phyloP scores from a whole-genome alignment of 2,329 filamentous ascomycete genomes.

The Raffaelea arxii region DNA sequence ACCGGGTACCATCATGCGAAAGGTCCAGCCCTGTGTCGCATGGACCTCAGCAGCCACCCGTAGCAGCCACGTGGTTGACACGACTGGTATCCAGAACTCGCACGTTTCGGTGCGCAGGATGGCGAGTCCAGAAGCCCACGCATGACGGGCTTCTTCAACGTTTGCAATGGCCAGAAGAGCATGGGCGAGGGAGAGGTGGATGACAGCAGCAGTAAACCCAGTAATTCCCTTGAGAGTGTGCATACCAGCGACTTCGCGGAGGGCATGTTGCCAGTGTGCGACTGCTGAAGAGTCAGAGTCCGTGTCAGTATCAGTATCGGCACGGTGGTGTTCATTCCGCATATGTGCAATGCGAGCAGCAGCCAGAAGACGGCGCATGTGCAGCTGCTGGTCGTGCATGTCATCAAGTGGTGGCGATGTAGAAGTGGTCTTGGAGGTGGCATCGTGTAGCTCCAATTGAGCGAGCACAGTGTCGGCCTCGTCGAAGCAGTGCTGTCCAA shows the following conservation, averaged over 20 bases:
- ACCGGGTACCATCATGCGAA: no score
- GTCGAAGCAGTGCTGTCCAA: not conserved
- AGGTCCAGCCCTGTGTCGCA: no score
- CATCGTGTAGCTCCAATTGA: not conserved
- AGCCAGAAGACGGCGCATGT: constrained; percentile 1
- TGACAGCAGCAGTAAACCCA: constrained; percentile 1
- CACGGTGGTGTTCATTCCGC: not conserved
- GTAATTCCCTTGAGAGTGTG: not conserved
- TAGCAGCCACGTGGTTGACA: constrained; percentile 1
- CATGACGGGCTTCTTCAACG: no score
- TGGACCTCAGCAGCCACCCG: no score
- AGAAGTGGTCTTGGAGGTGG: not conserved
- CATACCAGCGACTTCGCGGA: not conserved
- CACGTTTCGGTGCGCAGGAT: not conserved
- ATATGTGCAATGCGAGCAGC: constrained; percentile 1
- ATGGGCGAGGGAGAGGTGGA: not conserved
- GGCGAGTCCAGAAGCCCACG: not conserved
- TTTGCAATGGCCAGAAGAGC: not conserved
- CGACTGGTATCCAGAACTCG: constrained; percentile 6
- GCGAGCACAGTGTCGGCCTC: not conserved
- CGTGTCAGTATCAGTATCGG: not conserved
- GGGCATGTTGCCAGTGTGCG: constrained; percentile 1
- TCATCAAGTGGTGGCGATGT: not conserved
- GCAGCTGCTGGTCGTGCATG: constrained; percentile 4
- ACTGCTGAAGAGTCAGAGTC: no score